Conservation (phyloP, 2,329 filamentous ascomycete genomes). For the Xylaria polymorpha region DNA sequence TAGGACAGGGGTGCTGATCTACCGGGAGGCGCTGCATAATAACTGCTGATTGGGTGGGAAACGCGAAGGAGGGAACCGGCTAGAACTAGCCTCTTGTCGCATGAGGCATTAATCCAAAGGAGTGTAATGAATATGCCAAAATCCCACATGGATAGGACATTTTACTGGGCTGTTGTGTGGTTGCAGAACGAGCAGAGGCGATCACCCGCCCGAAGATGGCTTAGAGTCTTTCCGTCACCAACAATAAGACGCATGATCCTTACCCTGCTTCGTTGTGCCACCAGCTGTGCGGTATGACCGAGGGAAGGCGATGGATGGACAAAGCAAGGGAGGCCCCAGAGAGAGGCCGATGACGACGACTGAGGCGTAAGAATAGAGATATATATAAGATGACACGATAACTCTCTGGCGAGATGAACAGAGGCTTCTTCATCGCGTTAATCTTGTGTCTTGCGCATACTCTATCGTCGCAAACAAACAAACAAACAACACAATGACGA, state of each 20-base stretch:
- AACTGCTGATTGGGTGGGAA: conserved; percentile 33
- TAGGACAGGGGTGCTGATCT: conserved; percentile 6
- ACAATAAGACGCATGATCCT: conserved; percentile 12
- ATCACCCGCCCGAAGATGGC: conserved; percentile 21
- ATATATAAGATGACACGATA: conserved; percentile 12
- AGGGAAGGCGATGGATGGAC: not conserved
- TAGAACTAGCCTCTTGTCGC: not conserved
- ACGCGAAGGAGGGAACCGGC: conserved; percentile 23
- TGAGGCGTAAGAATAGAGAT: not conserved
- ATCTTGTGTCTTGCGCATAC: not conserved
- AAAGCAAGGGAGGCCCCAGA: conserved; percentile 4
- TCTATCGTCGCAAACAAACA: not conserved
- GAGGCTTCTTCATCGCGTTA: not conserved
- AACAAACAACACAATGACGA: conserved; percentile 15
- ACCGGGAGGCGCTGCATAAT: not conserved
- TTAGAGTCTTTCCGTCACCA: conserved; percentile 17
- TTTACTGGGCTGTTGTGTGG: conserved; percentile 9
- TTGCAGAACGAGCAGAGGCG: conserved; percentile 12
- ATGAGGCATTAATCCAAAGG: not conserved
- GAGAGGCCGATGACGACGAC: conserved; percentile 5
- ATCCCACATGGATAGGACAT: not conserved
- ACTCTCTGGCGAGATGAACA: not conserved
- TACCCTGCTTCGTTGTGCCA: conserved; percentile 11
- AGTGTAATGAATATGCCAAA: not conserved
- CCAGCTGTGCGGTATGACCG: conserved; percentile 4